Evolutionary conservation across 1,139 yeast genomes (phyloP), one percentile per base, ranked within the genome.

Genomic region (Suhomyces bribrorum): DNA sequence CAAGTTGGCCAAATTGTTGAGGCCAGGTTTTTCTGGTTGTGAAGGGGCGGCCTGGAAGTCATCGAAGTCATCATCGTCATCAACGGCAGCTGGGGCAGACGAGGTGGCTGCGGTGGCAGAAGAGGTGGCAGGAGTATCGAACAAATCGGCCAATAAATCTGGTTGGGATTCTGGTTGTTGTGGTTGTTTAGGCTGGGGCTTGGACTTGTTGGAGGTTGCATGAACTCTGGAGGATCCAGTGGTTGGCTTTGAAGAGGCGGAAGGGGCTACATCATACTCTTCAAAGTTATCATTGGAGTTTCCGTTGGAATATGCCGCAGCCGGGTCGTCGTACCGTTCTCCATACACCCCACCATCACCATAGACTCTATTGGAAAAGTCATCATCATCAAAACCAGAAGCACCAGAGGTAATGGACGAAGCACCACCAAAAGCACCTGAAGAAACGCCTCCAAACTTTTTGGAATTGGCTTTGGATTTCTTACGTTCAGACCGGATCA

Each of bases 21-120:
- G 53, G 32, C 49, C 57, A 15, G 55, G 64, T 41, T 56, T 59
- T 40, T 51, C 60, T 31, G 56, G 62, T 47, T 49, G 70, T 59
- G 79, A 41, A 15, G 76, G 77, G 4, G 96, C 95, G 38, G 86
- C 81, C 62, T 90, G 97, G 75, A 90, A 90, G 51, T 92, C 97
- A 49, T 87, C 96, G 62, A 90, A 90, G 29, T 90, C 97, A 52
- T 89, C 97, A 48, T 85, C 95, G 14, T 70, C 81, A 9, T 45
- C 50, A n/a, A 8, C 23, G 3, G 41, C 66, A 3, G 50, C 56
- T 7, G 54, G 45, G 8, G 64, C 46, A 9, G 61, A 43, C 15
- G 54, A 32, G 24, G 53, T 44, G 8, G 64, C 46, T 9, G 61
- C 43, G 16, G 53, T 32, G 24, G 53, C 44, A 16, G 51, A 45